Evolutionary conservation across 345 rosid genomes (phyloP), one percentile per base, ranked within the genome.

Genomic region (Ceriops tagal): DNA sequence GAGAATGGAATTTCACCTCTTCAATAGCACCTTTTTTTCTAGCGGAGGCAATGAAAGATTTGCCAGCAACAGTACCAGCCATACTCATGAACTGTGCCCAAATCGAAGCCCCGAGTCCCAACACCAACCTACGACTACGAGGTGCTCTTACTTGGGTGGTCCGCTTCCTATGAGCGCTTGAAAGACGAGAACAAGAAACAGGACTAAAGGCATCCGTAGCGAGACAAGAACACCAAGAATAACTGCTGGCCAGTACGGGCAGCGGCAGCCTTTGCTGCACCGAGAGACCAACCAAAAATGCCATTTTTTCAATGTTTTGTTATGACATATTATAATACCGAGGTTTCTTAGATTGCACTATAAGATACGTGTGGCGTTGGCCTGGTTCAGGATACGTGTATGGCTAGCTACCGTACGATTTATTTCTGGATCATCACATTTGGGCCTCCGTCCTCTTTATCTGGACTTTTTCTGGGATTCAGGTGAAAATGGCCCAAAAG

Each of bases 41-140:
- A 1, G 97, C 98, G 24, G 88, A 89, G 74, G 93, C 97, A 35
- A 85, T 70, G 83, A 83, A 89, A 34, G 84, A 77, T 4, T 79
- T 91, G 67, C 75, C 75, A 52, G 78, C 82, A 68, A 63, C 34
- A 21, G 53, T 63, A 55, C 77, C 78, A 53, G 83, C 83, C 87
- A 78, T 84, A 75, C 66, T 81, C 83, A 83, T 65, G 53, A 68
- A 76, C 70, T 77, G 88, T 43, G 80, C 71, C 92, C 89, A 89
- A 73, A 85, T 79, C 7, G 91, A 82, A 61, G 77, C 80, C 20
- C 93, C 92, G 32, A 86, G 69, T 43, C 96, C 96, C 1, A 90
- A 64, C 58, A 85, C 80, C 8, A 85, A 31, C 27, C 90, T 85
- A 20, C 92, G 90, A 32, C 49, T 43, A 43, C 49, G 19, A 43